Base-by-base conservation (phyloP, 2,329 filamentous ascomycete species). In the Huntiella decipiens region DNA sequence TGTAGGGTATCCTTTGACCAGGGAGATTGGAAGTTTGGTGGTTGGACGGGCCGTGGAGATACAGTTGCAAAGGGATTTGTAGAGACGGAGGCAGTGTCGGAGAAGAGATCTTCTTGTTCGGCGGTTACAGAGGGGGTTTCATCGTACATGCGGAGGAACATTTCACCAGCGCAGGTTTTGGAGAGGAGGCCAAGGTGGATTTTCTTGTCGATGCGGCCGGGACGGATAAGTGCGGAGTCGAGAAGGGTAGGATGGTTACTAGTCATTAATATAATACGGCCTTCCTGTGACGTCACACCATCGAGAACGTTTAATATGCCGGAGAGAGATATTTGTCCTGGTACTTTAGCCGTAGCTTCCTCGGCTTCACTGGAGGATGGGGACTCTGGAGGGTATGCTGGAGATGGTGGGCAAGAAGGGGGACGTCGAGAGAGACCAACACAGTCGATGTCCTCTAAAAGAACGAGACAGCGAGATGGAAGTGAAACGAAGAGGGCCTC, bases 291-390 rank as follows among this genome's bases (percentile, higher is more conserved):
- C 1, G 79, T 80, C 1, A 86, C 82, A 46, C 84, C 82, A 55
- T 92, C 83, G 50, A 92, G 84, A 48, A 80, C 79, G 59, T 92
- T 92, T 44, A 92, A 69, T 1, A 92, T 68, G 1, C 82, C 82
- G 0, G 81, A 83, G 2, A 91, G 68, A 1, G 80, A 82, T 32
- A 49, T 16, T 7, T 42, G 17, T 13, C 33, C 53, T 15, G 36
- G 15, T 4, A 34, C 10, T 33, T 15, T 43, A 13, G 52, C 49
- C 11, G 49, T 54, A 15, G 50, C 51, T 47, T 52, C 33, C 33
- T 17, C 17, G 11, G 16, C 16, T 28, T 6, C 10, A 28, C 4
- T 16, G 17, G 12, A 13, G 5, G 17, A 28, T 4, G 39, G 32
- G 38, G 38, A 36, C 16, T 36, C 38, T 47, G 43, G 12, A 16